These are phyloP conservation scores for Senna siamea DNA, from an alignment of 306 rosid species.

Conservation along the genomic window DNA sequence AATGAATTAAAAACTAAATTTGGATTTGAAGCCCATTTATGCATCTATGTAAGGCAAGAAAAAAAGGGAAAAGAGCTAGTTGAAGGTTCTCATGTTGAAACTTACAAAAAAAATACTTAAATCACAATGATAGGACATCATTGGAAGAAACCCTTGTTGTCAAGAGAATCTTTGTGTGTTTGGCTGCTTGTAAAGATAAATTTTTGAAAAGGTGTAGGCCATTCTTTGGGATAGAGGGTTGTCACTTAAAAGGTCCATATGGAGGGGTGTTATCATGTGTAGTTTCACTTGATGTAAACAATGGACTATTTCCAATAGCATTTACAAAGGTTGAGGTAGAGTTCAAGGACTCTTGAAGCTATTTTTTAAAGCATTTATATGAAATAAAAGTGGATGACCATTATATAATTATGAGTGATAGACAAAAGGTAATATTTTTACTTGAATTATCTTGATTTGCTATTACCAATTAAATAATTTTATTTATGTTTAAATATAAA, in stretches of 20 bases:
- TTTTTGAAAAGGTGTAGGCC: neutral
- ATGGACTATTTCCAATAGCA: neutral
- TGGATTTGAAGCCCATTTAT: no score
- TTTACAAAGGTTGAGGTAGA: neutral
- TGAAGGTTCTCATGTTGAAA: no score
- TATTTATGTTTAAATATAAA: no score
- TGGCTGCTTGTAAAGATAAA: neutral
- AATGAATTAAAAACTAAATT: no score
- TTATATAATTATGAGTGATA: neutral
- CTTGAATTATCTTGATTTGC: neutral
- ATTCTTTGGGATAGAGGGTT: neutral
- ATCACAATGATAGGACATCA: neutral
- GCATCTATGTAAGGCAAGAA: no score
- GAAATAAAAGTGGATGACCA: neutral
- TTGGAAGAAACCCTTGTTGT: neutral
- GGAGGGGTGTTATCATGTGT: neutral
- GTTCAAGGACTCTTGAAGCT: neutral
- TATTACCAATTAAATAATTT: neutral
- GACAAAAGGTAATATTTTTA: neutral
- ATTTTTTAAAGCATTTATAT: neutral
- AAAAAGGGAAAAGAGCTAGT: no score
- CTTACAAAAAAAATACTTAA: no score
- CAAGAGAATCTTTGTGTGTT: neutral
- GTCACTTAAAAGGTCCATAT: neutral
- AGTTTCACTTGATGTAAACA: neutral